phyloP scores from a whole-genome alignment of 306 rosid genomes.

The Cucumis melo region DNA sequence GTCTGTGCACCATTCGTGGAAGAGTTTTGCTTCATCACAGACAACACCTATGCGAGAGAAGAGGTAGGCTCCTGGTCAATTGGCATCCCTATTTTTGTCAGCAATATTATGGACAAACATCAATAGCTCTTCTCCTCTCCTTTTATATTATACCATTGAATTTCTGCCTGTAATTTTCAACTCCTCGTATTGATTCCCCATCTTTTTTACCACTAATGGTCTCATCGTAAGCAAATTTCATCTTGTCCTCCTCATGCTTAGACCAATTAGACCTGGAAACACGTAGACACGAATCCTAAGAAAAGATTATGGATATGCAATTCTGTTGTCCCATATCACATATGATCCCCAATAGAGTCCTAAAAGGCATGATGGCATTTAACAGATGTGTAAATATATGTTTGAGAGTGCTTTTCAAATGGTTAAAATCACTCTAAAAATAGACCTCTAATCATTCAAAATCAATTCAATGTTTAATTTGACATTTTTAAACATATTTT shows the following conservation, averaged over 20 bases:
- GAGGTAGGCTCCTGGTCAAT: constrained; percentile 40
- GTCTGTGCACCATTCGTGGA: constrained; percentile 62
- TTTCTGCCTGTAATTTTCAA: not conserved
- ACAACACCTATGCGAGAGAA: constrained; percentile 54
- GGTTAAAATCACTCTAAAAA: no score
- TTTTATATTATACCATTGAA: not conserved
- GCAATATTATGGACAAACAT: not conserved
- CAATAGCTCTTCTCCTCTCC: not conserved
- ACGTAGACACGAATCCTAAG: not conserved
- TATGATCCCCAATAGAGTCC: not conserved
- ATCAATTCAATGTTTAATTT: no score
- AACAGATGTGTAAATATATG: not conserved
- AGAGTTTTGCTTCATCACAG: constrained; percentile 78
- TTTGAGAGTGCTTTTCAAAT: no score
- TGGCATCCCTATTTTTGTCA: not conserved
- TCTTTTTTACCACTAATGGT: not conserved
- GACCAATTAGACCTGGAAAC: not conserved
- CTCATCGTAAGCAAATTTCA: not conserved
- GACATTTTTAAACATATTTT: no score
- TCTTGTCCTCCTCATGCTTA: not conserved
- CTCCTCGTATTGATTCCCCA: not conserved
- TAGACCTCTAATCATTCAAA: no score
- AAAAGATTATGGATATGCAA: constrained; percentile 1
- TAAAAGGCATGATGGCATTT: not conserved
- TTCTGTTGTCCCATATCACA: not conserved